phyloP scores from a whole-genome alignment of 2,329 filamentous ascomycete genomes.

The Epichloe gansuensis region DNA sequence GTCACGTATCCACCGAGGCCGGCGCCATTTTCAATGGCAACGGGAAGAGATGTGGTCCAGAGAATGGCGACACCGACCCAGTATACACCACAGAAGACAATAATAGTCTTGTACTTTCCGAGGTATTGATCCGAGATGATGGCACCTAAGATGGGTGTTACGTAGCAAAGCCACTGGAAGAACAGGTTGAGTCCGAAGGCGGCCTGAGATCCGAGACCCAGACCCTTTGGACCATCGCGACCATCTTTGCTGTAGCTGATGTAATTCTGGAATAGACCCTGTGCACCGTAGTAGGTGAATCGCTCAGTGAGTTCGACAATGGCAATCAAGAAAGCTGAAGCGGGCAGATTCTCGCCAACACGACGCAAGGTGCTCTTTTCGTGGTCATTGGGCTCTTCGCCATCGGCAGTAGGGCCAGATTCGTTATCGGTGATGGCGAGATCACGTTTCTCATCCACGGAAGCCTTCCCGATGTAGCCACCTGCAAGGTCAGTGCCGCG shows the following conservation, averaged over 20 bases:
- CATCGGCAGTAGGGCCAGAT: constrained; percentile 26
- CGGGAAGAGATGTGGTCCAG: constrained; percentile 35
- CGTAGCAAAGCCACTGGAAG: constrained; percentile 40
- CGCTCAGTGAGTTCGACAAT: constrained; percentile 44
- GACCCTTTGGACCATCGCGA: constrained; percentile 31
- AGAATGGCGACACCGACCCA: constrained; percentile 43
- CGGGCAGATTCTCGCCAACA: constrained; percentile 40
- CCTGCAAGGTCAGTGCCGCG: constrained; percentile 15
- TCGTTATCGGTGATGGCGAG: constrained; percentile 13
- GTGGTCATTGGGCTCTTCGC: constrained; percentile 38
- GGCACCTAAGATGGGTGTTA: constrained; percentile 35
- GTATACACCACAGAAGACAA: constrained; percentile 45
- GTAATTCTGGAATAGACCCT: constrained; percentile 45
- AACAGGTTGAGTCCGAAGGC: constrained; percentile 43
- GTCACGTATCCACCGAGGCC: constrained; percentile 39
- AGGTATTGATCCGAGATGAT: constrained; percentile 46
- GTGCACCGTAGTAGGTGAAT: constrained; percentile 45
- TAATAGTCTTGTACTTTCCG: constrained; percentile 50
- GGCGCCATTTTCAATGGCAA: constrained; percentile 23
- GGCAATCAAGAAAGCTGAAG: constrained; percentile 44
- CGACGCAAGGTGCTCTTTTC: constrained; percentile 39
- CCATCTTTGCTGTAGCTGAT: constrained; percentile 26
- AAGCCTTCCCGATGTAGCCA: constrained; percentile 12
- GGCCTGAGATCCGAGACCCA: constrained; percentile 41
- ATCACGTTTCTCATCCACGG: constrained; percentile 14